Base-by-base conservation (phyloP, 495 filamentous ascomycete genomes). In the Sordaria brevicollis region DNA sequence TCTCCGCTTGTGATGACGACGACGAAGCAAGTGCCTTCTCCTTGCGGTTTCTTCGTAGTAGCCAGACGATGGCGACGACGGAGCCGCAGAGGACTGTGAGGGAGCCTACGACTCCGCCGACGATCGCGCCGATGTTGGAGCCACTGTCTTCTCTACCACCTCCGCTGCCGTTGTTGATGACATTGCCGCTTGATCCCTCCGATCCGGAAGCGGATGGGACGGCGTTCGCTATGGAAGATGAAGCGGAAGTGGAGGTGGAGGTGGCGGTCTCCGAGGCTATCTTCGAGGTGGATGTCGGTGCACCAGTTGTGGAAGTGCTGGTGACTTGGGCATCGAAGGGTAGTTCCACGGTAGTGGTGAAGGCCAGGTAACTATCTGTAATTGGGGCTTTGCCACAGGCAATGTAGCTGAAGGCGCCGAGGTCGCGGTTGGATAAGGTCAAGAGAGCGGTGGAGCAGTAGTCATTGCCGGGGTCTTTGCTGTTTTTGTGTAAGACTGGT, bases 381-480 rank as follows among this genome's bases (percentile, higher is more conserved):
- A 13, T 73, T 19, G 73, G 62, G 13, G 9, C 34, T 5, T 35
- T 31, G 17, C 66, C 74, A 29, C 73, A 76, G 4, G 67, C 74
- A n/a, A 76, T 69, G 67, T 74, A 70, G 9, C 66, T 69, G 49
- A 70, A 73, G 4, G 69, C 67, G 2, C 68, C 66, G 65, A 66
- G 35, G 67, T 70, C 65, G 1, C 19, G 8, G 66, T 66, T 65
- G 31, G 71, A 25, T n/a, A 75, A 66, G 8, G 65, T 71, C n/a
- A 76, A 62, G 41, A 72, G 66, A 5, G 68, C 75, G 3, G 72
- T 76, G 4, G 74, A 72, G 43, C 75, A 76, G 36, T 71, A 75
- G 10, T 70, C 66, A 10, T 35, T 68, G 8, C 34, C 39, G 25
- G 72, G 29, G 1, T 62, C 57, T 57, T 71, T 67, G 62, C 75